These are phyloP conservation scores for Knoxdaviesia capensis DNA, from an alignment of 2,329 filamentous ascomycete species.

Conservation along the genomic window DNA sequence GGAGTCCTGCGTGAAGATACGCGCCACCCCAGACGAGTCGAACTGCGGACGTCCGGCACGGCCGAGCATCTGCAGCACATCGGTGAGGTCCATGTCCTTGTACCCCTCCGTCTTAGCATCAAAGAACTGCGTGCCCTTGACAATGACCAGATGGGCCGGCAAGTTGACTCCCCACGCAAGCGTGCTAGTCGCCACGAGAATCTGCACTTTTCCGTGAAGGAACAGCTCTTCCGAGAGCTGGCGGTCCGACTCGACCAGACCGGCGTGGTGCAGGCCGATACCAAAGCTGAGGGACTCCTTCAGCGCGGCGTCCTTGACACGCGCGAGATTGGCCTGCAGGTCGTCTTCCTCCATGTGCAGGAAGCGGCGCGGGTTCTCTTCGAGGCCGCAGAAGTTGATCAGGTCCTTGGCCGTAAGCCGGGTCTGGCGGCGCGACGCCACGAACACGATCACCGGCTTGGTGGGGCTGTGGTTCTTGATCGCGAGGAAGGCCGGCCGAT, in stretches of 20 bases:
- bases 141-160: constrained; percentile 87
- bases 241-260: constrained; percentile 84
- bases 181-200: constrained; percentile 86
- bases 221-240: constrained; percentile 88
- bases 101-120: constrained; percentile 96
- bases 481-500: constrained; percentile 84
- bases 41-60: constrained; percentile 92
- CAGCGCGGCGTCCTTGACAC: constrained; percentile 83
- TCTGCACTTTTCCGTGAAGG: constrained; percentile 93
- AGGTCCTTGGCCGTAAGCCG: constrained; percentile 87
- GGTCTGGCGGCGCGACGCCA: constrained; percentile 86
- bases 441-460: constrained; percentile 96
- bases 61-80: constrained; percentile 94
- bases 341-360: constrained; percentile 90
- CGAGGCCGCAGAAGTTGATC: constrained; percentile 96
- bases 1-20: constrained; percentile 90
- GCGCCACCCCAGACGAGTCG: constrained; percentile 83
- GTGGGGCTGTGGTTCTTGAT: constrained; percentile 93
- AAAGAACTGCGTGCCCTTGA: constrained; percentile 96
- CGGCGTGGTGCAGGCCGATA: constrained; percentile 91
- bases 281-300: constrained; percentile 93
- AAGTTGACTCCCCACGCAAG: constrained; percentile 97
- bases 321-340: constrained; percentile 63
- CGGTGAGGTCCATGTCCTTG: constrained; percentile 96
- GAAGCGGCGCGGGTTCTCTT: constrained; percentile 89